These are phyloP conservation scores for Talaromyces piceae DNA, from an alignment of 2,329 filamentous ascomycete genomes.

Conservation along the genomic window DNA sequence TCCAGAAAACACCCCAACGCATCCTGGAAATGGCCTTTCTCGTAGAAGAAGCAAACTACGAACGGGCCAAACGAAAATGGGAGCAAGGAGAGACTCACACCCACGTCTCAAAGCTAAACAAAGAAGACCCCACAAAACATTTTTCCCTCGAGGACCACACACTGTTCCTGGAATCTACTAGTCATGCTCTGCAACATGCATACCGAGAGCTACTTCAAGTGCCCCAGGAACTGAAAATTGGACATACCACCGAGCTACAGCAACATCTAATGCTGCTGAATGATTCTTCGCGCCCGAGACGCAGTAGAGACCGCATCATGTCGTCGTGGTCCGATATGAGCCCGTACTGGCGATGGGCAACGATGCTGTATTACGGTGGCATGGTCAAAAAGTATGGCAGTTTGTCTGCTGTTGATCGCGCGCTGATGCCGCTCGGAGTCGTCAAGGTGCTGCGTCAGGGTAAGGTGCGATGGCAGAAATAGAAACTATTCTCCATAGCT, in stretches of 20 bases:
- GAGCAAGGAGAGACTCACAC: slow-evolving; percentile 17
- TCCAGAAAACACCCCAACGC: slow-evolving; percentile 28
- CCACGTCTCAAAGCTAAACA: background rate
- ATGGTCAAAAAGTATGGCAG: slow-evolving; percentile 35
- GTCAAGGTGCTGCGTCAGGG: slow-evolving; percentile 36
- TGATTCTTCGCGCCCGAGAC: no score
- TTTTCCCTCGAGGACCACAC: slow-evolving; percentile 36
- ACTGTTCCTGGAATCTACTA: slow-evolving; percentile 28
- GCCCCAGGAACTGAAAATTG: slow-evolving; percentile 25
- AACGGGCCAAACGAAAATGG: slow-evolving; percentile 32
- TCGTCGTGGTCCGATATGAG: slow-evolving; percentile 28
- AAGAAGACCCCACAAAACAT: slow-evolving; percentile 17
- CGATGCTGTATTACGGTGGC: slow-evolving; percentile 33
- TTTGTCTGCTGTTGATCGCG: slow-evolving; percentile 33
- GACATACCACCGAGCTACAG: slow-evolving; percentile 21
- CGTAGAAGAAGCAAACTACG: slow-evolving; percentile 49
- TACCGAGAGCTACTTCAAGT: slow-evolving; percentile 26
- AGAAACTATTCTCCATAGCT: slow-evolving; percentile 7
- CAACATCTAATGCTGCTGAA: slow-evolving; percentile 16
- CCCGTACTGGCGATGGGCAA: slow-evolving; percentile 38
- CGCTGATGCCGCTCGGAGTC: slow-evolving; percentile 37
- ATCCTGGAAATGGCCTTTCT: slow-evolving; percentile 27
- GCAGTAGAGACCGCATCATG: slow-evolving; percentile 15
- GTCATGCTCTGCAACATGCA: slow-evolving; percentile 20
- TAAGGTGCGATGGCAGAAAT: slow-evolving; percentile 36